Percentiles rank a stretch among this genome's conserved stretches.
Evolutionary conservation across 2,329 filamentous ascomycete genomes (phyloP).

Genomic region (Sporothrix variecibatus): DNA sequence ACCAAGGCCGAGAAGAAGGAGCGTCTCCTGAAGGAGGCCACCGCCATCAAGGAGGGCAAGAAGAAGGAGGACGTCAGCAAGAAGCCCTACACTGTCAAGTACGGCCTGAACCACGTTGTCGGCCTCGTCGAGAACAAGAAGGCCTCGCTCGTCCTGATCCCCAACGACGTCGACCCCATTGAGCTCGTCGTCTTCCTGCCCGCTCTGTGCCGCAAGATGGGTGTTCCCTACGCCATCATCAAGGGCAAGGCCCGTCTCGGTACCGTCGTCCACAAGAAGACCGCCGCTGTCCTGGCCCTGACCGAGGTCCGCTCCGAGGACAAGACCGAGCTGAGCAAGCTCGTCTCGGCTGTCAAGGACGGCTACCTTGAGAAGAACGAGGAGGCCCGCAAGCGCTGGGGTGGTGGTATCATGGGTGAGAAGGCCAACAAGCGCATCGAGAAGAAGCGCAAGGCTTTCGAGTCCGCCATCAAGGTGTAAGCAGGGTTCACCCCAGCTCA

Average conservation of each 20-base stretch:
- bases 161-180: conserved; percentile 99
- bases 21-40: conserved; percentile 96
- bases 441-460: conserved; percentile 94
- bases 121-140: conserved; percentile 99
- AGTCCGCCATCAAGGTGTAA: conserved; percentile 98
- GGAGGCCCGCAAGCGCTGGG: conserved; percentile 89
- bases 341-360: conserved; percentile 95
- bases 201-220: conserved; percentile 99
- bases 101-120: conserved; percentile 99
- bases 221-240: conserved; percentile 97
- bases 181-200: conserved; percentile 99
- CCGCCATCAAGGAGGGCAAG: conserved; percentile 96
- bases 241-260: conserved; percentile 99
- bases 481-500: background rate
- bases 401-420: conserved; percentile 97
- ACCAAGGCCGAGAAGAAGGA: conserved; percentile 99
- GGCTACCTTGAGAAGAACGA: conserved; percentile 97
- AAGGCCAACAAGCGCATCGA: conserved; percentile 78
- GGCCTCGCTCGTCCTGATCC: conserved; percentile 94
- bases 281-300: conserved; percentile 89
- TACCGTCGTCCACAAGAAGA: conserved; percentile 99
- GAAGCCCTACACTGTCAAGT: conserved; percentile 99
- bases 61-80: conserved; percentile 99
- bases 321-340: conserved; percentile 97
- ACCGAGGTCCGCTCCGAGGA: conserved; percentile 98